Evolutionary conservation across 768 basidiomycete species (phyloP).

Genomic region (Tylopilus felleus): DNA sequence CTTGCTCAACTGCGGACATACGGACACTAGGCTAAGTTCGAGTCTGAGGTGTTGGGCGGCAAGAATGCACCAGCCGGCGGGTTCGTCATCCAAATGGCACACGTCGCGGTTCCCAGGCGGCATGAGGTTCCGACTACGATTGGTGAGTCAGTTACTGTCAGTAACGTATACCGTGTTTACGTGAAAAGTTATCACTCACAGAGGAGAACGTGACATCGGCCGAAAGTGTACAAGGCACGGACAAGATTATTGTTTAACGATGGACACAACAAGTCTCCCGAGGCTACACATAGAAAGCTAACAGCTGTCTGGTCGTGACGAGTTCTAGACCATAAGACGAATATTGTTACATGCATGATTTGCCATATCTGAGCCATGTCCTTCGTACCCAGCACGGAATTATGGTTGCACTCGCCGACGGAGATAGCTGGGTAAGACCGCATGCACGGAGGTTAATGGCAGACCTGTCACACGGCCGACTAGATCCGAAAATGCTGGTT

Average conservation of each 20-base stretch:
- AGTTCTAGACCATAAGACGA: not conserved
- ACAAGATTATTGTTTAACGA: too few relatives aligned
- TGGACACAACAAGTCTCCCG: too few relatives aligned
- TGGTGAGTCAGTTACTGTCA: not conserved
- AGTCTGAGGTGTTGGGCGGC: not conserved
- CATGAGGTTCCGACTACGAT: not conserved
- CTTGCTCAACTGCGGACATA: not conserved
- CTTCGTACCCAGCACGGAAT: not conserved
- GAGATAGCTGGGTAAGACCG: conserved; percentile 54
- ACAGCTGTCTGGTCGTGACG: not conserved
- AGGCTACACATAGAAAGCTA: too few relatives aligned
- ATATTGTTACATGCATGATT: not conserved
- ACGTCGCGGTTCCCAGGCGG: not conserved
- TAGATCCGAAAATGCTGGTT: conserved; percentile 33
- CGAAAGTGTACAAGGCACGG: too few relatives aligned
- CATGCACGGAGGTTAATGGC: conserved; percentile 47
- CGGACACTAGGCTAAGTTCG: not conserved
- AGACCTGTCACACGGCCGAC: conserved; percentile 36
- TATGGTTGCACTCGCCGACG: not conserved
- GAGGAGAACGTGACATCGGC: not conserved
- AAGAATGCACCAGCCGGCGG: not conserved
- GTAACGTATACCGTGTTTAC: not conserved
- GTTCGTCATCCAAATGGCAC: not conserved
- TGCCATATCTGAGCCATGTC: not conserved
- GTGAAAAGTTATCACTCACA: conserved; percentile 1